Conservation (phyloP, 805 yeast species). For the Lipomyces spencermartinsiae region DNA sequence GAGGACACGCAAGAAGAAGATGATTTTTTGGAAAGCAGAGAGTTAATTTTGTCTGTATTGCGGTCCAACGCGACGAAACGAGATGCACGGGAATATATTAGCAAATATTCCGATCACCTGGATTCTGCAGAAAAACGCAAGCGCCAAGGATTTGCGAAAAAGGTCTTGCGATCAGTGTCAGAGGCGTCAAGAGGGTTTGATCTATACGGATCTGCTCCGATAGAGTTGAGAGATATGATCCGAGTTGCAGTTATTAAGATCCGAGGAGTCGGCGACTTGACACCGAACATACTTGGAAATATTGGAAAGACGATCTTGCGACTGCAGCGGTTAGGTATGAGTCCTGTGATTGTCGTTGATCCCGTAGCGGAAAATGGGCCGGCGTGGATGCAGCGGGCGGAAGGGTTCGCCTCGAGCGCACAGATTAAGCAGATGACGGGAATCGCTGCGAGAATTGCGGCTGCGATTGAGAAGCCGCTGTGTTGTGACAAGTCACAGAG, state of each 20-base stretch:
- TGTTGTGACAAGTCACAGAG: constrained; percentile 11
- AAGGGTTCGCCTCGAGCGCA: constrained; percentile 8
- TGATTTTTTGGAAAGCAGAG: constrained; percentile 42
- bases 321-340: constrained; percentile 68
- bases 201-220: constrained; percentile 40
- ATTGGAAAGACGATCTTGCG: constrained; percentile 64
- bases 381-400: constrained; percentile 13
- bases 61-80: constrained; percentile 92
- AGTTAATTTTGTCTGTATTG: constrained; percentile 80
- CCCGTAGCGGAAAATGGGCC: constrained; percentile 42
- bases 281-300: constrained; percentile 49
- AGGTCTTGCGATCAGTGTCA: constrained; percentile 41
- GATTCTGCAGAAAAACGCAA: constrained; percentile 44
- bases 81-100: constrained; percentile 82
- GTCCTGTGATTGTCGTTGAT: constrained; percentile 73
- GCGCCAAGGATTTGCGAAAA: constrained; percentile 48
- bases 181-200: constrained; percentile 45
- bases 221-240: constrained; percentile 43
- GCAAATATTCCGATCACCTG: constrained; percentile 58
- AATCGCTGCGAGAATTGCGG: constrained; percentile 18
- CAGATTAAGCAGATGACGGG: constrained; percentile 21
- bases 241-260: constrained; percentile 65
- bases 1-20: background rate
- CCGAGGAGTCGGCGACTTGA: constrained; percentile 49
- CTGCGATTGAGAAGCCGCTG: constrained; percentile 23